Conservation (phyloP, 495 filamentous ascomycete genomes). For the Darksidea phi region DNA sequence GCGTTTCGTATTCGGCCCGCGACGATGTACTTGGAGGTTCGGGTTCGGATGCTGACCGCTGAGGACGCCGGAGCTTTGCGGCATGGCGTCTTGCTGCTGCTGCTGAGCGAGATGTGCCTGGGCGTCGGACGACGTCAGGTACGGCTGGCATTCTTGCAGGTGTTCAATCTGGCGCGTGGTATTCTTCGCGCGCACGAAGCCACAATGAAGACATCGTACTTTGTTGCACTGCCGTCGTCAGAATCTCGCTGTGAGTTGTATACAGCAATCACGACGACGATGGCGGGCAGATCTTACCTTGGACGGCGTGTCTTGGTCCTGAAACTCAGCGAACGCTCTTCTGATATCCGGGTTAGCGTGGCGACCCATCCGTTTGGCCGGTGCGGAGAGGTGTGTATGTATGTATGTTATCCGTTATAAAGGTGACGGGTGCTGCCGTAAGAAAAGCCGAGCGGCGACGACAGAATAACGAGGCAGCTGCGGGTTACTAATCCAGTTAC, state of each 20-base stretch:
- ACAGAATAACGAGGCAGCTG: not conserved
- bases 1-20: slow-evolving; percentile 42
- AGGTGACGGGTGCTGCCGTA: no score
- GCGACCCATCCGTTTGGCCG: slow-evolving; percentile 14
- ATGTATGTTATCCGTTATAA: slow-evolving; percentile 1
- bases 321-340: slow-evolving; percentile 39
- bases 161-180: slow-evolving; percentile 48
- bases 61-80: slow-evolving; percentile 31
- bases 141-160: slow-evolving; percentile 41
- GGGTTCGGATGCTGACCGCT: slow-evolving; percentile 44
- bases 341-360: slow-evolving; percentile 42
- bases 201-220: slow-evolving; percentile 46
- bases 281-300: slow-evolving; percentile 30
- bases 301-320: slow-evolving; percentile 38
- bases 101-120: slow-evolving; percentile 34
- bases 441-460: no score
- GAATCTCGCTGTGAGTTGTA: not conserved
- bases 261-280: slow-evolving; percentile 1
- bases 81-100: slow-evolving; percentile 8
- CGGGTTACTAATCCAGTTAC: not conserved
- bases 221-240: slow-evolving; percentile 43
- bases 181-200: slow-evolving; percentile 47
- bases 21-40: slow-evolving; percentile 43
- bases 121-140: slow-evolving; percentile 43
- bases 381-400: no score